Conservation (phyloP, 495 filamentous ascomycete genomes). For the Extremus antarcticus region DNA sequence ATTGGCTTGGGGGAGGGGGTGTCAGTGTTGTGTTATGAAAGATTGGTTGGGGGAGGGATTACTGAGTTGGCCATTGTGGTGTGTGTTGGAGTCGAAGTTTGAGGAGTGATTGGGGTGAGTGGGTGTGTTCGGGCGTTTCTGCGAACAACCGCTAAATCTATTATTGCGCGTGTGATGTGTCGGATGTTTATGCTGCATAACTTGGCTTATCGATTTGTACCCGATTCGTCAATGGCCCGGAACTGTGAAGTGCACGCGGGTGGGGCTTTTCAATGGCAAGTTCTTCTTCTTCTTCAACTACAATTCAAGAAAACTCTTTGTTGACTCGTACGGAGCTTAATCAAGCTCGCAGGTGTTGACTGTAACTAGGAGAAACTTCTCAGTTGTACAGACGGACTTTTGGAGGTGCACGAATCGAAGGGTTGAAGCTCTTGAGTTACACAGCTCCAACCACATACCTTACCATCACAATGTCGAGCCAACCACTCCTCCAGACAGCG, state of each 20-base stretch:
- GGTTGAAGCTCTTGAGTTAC: not conserved
- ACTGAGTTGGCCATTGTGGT: conserved; percentile 16
- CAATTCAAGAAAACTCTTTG: too few relatives aligned
- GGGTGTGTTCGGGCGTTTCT: too few relatives aligned
- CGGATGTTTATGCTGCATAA: too few relatives aligned
- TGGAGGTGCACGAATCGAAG: not conserved
- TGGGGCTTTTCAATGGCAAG: too few relatives aligned
- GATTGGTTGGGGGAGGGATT: not conserved
- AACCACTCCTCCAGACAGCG: conserved; percentile 85
- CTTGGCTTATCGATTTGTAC: not conserved
- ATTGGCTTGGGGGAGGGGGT: conserved; percentile 69
- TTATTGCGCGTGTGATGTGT: not conserved
- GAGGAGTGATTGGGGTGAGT: too few relatives aligned
- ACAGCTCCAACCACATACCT: not conserved
- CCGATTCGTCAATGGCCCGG: not conserved
- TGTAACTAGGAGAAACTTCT: too few relatives aligned
- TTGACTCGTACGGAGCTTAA: too few relatives aligned
- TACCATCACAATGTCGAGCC: conserved; percentile 72
- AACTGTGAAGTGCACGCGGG: not conserved
- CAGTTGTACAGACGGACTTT: not conserved
- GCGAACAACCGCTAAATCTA: too few relatives aligned
- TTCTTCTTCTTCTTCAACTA: too few relatives aligned
- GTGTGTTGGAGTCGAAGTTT: not conserved
- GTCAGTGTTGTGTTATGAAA: conserved; percentile 1
- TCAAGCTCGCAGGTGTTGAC: too few relatives aligned